Conservation (phyloP, 345 rosid genomes). For the Camelina hispida region DNA sequence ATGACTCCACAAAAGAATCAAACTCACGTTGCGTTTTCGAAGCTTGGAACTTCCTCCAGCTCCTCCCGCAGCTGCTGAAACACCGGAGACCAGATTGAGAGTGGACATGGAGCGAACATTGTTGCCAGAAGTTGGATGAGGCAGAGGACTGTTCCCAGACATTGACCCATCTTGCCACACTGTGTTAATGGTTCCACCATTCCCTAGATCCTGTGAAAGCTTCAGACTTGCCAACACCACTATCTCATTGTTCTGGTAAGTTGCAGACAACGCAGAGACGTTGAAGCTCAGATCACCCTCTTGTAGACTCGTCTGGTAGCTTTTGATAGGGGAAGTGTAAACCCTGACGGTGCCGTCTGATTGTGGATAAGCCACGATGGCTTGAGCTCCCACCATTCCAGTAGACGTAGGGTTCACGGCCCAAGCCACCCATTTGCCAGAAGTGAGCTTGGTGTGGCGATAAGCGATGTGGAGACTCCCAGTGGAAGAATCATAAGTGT, state of each 20-base stretch:
- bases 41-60: slow-evolving; percentile 51
- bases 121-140: slow-evolving; percentile 56
- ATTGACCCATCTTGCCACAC: slow-evolving; percentile 85
- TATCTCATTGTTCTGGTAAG: slow-evolving; percentile 61
- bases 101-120: slow-evolving; percentile 63
- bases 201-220: slow-evolving; percentile 42
- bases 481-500: slow-evolving; percentile 63
- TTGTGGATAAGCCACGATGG: slow-evolving; percentile 75
- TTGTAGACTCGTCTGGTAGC: slow-evolving; percentile 55
- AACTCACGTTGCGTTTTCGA: slow-evolving; percentile 69
- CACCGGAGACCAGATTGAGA: slow-evolving; percentile 61
- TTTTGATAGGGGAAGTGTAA: slow-evolving; percentile 66
- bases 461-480: slow-evolving; percentile 68
- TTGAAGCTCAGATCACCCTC: slow-evolving; percentile 68
- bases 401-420: slow-evolving; percentile 75
- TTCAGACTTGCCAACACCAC: slow-evolving; percentile 67
- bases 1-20: slow-evolving; percentile 45
- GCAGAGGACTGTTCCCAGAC: slow-evolving; percentile 46
- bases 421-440: slow-evolving; percentile 84
- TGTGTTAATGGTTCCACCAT: slow-evolving; percentile 53
- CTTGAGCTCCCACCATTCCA: slow-evolving; percentile 82
- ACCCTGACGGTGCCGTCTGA: slow-evolving; percentile 62
- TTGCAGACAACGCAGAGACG: slow-evolving; percentile 65
- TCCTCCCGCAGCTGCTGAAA: slow-evolving; percentile 46
- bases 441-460: slow-evolving; percentile 59